Percentiles rank a stretch among this genome's conserved stretches.
Evolutionary conservation across 2,329 filamentous ascomycete species (phyloP).

Genomic region (Nothopassalora personata): DNA sequence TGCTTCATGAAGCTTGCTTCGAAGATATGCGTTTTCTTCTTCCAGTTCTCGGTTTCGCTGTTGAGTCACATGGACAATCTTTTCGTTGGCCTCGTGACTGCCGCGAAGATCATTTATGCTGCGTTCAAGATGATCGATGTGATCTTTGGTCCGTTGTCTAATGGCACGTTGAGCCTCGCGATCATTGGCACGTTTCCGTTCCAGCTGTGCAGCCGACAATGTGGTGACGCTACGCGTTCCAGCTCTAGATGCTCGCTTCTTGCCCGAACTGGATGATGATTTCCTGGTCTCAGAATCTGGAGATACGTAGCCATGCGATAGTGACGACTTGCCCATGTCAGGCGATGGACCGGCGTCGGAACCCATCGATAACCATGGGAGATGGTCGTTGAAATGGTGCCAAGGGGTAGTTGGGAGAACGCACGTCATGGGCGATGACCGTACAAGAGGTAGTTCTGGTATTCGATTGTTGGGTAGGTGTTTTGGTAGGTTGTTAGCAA

Average conservation of each 20-base stretch:
- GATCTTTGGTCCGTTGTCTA: slow-evolving; percentile 54
- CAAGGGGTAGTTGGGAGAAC: slow-evolving; percentile 27
- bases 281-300: slow-evolving; percentile 28
- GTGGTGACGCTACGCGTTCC: slow-evolving; percentile 54
- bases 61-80: slow-evolving; percentile 46
- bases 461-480: slow-evolving; percentile 2
- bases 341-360: slow-evolving; percentile 19
- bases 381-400: slow-evolving; percentile 26
- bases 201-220: slow-evolving; percentile 53
- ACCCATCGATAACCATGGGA: slow-evolving; percentile 31
- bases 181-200: slow-evolving; percentile 57
- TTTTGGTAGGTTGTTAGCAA: neutral
- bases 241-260: slow-evolving; percentile 49
- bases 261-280: slow-evolving; percentile 31
- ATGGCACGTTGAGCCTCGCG: slow-evolving; percentile 57
- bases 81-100: slow-evolving; percentile 43
- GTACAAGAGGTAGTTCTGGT: slow-evolving; percentile 2
- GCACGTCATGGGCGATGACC: slow-evolving; percentile 27
- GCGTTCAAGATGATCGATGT: slow-evolving; percentile 53
- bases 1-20: slow-evolving; percentile 45
- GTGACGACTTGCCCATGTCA: slow-evolving; percentile 19
- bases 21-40: slow-evolving; percentile 50
- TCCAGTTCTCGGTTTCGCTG: slow-evolving; percentile 52
- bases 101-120: slow-evolving; percentile 50
- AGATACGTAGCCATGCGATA: slow-evolving; percentile 27